Evolutionary conservation across 169 alveolate genomes (phyloP).

Genomic region (Ichthyophthirius multifiliis): DNA sequence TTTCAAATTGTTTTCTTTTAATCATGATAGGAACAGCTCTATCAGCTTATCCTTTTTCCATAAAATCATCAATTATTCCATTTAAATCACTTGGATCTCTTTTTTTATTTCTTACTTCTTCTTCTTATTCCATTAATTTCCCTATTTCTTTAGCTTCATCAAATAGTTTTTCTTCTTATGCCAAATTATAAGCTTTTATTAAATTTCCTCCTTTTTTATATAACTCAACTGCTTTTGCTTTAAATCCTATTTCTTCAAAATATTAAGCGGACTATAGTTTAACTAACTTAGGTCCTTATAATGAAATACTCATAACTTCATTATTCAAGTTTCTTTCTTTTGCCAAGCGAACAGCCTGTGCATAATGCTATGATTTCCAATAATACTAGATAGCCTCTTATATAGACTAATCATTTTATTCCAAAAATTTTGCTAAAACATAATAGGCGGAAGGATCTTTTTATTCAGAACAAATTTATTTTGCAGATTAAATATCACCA

Average conservation of each 20-base stretch:
- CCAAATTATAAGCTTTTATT: slow-evolving; percentile 79
- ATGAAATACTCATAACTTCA: slow-evolving; percentile 71
- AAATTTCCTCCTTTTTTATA: slow-evolving; percentile 80
- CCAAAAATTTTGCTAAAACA: slow-evolving; percentile 71
- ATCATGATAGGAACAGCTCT: slow-evolving; percentile 67
- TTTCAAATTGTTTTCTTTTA: slow-evolving; percentile 61
- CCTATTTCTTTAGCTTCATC: slow-evolving; percentile 39
- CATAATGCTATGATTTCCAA: slow-evolving; percentile 72
- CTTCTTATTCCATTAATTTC: slow-evolving; percentile 12
- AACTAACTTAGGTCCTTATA: slow-evolving; percentile 58
- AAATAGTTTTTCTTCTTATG: slow-evolving; percentile 40
- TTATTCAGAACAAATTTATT: slow-evolving; percentile 54
- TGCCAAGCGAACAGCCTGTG: slow-evolving; percentile 85
- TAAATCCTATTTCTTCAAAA: slow-evolving; percentile 73
- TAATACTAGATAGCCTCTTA: slow-evolving; percentile 81
- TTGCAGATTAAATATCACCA: slow-evolving; percentile 44
- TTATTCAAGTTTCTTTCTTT: slow-evolving; percentile 69
- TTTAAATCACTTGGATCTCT: slow-evolving; percentile 56
- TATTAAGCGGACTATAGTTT: slow-evolving; percentile 76
- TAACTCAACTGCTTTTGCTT: slow-evolving; percentile 79
- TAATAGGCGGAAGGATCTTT: slow-evolving; percentile 67
- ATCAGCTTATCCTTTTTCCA: slow-evolving; percentile 55
- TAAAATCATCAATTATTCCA: slow-evolving; percentile 48
- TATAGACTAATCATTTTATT: slow-evolving; percentile 54
- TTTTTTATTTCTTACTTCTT: slow-evolving; percentile 15